Conservation (phyloP, 2,329 filamentous ascomycete species). For the Cordyceps cicadae region DNA sequence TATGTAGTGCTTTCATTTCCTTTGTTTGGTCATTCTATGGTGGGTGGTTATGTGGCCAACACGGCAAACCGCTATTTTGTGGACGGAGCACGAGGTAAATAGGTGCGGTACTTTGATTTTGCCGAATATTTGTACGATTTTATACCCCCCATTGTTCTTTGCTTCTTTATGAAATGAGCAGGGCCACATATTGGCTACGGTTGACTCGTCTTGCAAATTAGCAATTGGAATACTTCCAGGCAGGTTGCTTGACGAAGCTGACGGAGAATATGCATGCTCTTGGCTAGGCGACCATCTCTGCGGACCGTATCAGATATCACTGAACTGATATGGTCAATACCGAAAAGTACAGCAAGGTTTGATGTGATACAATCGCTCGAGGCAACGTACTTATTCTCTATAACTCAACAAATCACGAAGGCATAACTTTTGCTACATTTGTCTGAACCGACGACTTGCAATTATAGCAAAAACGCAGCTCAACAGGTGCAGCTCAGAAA, state of each 20-base stretch:
- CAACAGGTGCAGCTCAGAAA: too few species aligned
- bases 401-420: background rate
- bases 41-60: background rate
- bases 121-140: background rate
- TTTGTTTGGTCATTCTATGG: background rate
- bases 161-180: background rate
- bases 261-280: background rate
- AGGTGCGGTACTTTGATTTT: background rate
- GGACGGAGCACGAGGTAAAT: background rate
- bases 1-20: background rate
- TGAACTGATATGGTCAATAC: background rate
- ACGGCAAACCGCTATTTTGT: background rate
- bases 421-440: too few species aligned
- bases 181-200: background rate
- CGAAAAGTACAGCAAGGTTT: background rate
- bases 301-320: conserved; percentile 5
- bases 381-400: background rate
- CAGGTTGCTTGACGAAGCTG: conserved; percentile 14
- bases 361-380: background rate
- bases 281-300: conserved; percentile 13
- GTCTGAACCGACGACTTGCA: too few species aligned
- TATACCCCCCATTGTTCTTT: conserved; percentile 7
- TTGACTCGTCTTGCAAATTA: background rate
- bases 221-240: background rate
- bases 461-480: too few species aligned